Conservation (phyloP, 345 rosid genomes). For the Citrus trifoliata region DNA sequence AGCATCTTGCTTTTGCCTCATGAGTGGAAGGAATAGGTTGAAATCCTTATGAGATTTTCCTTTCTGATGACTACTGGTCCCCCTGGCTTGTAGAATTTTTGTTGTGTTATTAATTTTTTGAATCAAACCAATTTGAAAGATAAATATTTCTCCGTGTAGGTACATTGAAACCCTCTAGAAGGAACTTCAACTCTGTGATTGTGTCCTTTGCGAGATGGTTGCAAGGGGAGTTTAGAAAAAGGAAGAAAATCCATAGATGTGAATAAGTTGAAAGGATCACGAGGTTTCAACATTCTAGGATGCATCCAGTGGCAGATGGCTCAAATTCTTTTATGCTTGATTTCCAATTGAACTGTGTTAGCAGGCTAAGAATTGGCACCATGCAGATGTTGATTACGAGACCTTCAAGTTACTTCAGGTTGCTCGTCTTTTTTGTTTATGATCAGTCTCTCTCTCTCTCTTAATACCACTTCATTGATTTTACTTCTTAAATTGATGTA, state of each 20-base stretch:
- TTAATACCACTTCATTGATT: no score
- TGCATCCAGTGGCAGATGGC: slow-evolving; percentile 47
- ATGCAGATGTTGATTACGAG: slow-evolving; percentile 92
- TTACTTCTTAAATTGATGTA: no score
- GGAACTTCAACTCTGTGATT: no score
- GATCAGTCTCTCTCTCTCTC: background rate
- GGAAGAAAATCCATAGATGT: slow-evolving; percentile 45
- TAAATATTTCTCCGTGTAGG: slow-evolving; percentile 29
- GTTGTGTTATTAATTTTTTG: background rate
- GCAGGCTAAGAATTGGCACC: slow-evolving; percentile 74
- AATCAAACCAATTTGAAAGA: slow-evolving; percentile 1
- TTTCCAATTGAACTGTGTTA: slow-evolving; percentile 88
- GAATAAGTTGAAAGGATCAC: slow-evolving; percentile 27
- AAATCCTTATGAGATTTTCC: background rate
- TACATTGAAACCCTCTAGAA: slow-evolving; percentile 37
- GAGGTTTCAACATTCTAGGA: slow-evolving; percentile 40
- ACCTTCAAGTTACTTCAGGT: slow-evolving; percentile 95
- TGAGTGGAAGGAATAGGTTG: background rate
- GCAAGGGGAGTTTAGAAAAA: slow-evolving; percentile 71
- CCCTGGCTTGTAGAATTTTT: background rate
- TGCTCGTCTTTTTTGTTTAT: background rate
- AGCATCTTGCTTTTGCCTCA: background rate
- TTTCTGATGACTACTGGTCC: background rate
- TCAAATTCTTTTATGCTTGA: slow-evolving; percentile 51
- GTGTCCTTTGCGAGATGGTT: slow-evolving; percentile 45